phyloP scores from a whole-genome alignment of 2,329 filamentous ascomycete species.

The Trichophyton mentagrophytes region DNA sequence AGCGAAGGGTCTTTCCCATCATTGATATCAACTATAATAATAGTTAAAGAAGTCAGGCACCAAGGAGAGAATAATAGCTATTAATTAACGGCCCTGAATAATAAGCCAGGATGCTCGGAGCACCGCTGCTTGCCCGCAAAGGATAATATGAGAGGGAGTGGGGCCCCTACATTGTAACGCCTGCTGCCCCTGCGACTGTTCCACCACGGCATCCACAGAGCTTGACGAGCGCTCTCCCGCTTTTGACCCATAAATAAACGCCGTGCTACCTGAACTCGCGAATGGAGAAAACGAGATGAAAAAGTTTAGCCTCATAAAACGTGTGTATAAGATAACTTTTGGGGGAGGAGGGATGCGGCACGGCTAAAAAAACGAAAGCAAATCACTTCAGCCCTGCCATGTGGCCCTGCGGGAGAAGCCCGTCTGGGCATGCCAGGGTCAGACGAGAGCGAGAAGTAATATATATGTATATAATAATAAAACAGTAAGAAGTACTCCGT shows the following conservation, averaged over 20 bases:
- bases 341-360: no score
- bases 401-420: no score
- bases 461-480: background rate
- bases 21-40: background rate
- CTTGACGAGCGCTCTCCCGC: background rate
- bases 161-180: background rate
- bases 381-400: no score
- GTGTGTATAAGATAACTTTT: background rate
- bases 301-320: background rate
- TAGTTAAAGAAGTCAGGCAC: background rate
- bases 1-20: background rate
- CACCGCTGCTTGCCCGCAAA: background rate
- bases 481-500: background rate
- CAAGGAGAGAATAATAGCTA: background rate
- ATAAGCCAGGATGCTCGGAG: background rate
- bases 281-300: background rate
- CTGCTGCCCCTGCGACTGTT: background rate
- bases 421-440: no score
- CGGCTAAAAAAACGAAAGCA: no score
- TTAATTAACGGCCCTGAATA: background rate
- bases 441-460: no score
- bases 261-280: background rate
- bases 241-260: slow-evolving; percentile 7
- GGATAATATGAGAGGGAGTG: background rate
- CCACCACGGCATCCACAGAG: background rate